Percentiles rank a stretch among this genome's conserved stretches.
Evolutionary conservation across 2,329 filamentous ascomycete species (phyloP).

Genomic region (Fonsecaea pedrosoi): DNA sequence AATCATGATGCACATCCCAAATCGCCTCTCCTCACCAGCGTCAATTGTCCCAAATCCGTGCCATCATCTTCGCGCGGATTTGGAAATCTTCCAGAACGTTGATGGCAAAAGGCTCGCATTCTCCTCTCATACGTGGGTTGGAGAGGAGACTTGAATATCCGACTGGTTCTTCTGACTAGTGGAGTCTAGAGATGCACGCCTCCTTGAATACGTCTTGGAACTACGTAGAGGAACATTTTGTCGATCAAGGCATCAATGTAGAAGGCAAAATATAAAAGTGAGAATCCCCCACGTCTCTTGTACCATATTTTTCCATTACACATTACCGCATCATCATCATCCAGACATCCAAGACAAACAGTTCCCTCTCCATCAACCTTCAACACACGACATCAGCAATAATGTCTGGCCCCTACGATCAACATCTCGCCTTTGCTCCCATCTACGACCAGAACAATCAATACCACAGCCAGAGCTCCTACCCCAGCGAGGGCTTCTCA

Average conservation of each 20-base stretch:
- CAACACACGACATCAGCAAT: background rate
- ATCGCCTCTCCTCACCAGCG: slow-evolving; percentile 10
- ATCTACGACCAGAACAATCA: slow-evolving; percentile 23
- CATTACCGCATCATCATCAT: slow-evolving; percentile 7
- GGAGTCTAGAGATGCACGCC: background rate
- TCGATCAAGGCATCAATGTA: slow-evolving; percentile 11
- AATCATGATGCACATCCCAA: slow-evolving; percentile 15
- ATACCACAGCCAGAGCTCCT: slow-evolving; percentile 18
- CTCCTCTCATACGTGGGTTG: background rate
- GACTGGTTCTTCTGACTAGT: background rate
- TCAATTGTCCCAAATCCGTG: background rate
- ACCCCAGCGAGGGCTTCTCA: slow-evolving; percentile 23
- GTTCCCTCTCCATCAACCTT: background rate
- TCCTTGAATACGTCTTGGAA: slow-evolving; percentile 2
- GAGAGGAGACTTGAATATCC: slow-evolving; percentile 4
- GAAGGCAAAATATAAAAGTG: background rate
- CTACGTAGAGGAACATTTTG: background rate
- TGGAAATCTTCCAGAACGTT: slow-evolving; percentile 24
- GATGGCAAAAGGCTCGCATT: background rate
- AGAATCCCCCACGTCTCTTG: background rate
- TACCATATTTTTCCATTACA: background rate
- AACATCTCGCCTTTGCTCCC: slow-evolving; percentile 17
- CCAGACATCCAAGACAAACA: background rate
- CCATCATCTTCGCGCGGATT: slow-evolving; percentile 3
- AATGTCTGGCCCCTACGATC: slow-evolving; percentile 30